Percentiles rank a stretch among this genome's conserved stretches.
Evolutionary conservation across 768 basidiomycete genomes (phyloP).

Genomic region (Sarcodon aspratus): DNA sequence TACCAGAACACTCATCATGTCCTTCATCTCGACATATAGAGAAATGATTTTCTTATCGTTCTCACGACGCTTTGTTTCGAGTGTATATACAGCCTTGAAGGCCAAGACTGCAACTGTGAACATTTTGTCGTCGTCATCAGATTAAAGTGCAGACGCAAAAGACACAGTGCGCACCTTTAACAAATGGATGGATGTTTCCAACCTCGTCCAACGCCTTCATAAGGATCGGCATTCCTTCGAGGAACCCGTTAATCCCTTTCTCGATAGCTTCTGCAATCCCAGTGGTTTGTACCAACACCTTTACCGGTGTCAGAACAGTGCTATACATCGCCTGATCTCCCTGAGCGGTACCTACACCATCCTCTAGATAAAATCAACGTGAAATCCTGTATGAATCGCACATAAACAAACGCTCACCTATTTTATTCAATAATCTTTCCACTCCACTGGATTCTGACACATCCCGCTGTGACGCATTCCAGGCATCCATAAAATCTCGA

Average conservation of each 20-base stretch:
- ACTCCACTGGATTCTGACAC: background rate
- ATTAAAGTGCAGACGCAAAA: background rate
- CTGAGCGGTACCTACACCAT: background rate
- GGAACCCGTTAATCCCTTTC: conserved; percentile 10
- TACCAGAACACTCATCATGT: conserved; percentile 34
- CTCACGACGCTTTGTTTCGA: conserved; percentile 36
- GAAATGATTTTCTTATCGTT: conserved; percentile 38
- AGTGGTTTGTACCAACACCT: background rate
- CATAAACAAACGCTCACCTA: background rate
- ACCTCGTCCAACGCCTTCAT: conserved; percentile 13
- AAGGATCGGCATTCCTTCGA: conserved; percentile 13
- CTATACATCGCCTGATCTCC: background rate
- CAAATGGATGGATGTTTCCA: conserved; percentile 13
- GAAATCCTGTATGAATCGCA: background rate
- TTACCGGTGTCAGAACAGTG: background rate
- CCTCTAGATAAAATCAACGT: background rate
- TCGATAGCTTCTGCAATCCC: conserved; percentile 3
- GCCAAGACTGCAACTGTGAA: conserved; percentile 34
- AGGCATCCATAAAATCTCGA: background rate
- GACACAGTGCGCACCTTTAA: conserved; percentile 5
- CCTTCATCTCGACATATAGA: conserved; percentile 37
- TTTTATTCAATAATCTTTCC: background rate
- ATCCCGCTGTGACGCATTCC: background rate
- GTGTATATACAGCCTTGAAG: conserved; percentile 35
- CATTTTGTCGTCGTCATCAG: background rate